Evolutionary conservation across 2,329 filamentous ascomycete species (phyloP), one percentile per base, ranked within the genome.

Genomic region (Fusarium robinianum): DNA sequence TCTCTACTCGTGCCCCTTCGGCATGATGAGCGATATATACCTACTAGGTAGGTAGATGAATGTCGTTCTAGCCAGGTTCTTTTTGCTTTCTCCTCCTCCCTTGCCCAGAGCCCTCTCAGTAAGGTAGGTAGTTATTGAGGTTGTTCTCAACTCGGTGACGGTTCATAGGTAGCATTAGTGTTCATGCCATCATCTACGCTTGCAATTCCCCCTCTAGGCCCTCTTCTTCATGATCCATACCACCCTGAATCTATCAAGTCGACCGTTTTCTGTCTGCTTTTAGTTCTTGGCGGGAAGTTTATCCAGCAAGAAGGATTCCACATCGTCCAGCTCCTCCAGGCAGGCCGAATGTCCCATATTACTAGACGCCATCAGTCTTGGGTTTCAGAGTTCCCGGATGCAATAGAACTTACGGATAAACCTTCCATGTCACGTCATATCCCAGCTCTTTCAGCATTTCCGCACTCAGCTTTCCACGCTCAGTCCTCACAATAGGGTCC

Each of bases 271-370:
- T n/a, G n/a, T n/a, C n/a, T n/a, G n/a, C n/a, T n/a, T 23, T 16
- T 54, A 55, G 29, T 55, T 55, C 45, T 55, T 56, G 11, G 55
- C 63, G 5, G 76, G 75, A 43, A 83, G 65, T 31, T 69, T 68
- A 50, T 70, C 62, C 19, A 57, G 65, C 47, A 83, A 48, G 53
- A 79, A 83, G 2, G 61, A 64, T 69, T 95, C 88, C 12, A 96
- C 74, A 61, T 95, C 87, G 48, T 95, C 83, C 42, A 96, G 81
- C 72, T 96, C 92, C 55, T 86, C 74, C 5, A 82, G 78, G 57
- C 84, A 84, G 4, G 90, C 90, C 15, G 83, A 86, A 66, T 96
- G 91, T 8, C 75, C 75, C 63, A 96, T 78, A 6, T 83, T 77
- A 43, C 84, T 88, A 40, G 14, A 37, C 10, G 23, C 16, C 22